Conservation (phyloP, 163 green algal genomes). For the Volvox carteri region DNA sequence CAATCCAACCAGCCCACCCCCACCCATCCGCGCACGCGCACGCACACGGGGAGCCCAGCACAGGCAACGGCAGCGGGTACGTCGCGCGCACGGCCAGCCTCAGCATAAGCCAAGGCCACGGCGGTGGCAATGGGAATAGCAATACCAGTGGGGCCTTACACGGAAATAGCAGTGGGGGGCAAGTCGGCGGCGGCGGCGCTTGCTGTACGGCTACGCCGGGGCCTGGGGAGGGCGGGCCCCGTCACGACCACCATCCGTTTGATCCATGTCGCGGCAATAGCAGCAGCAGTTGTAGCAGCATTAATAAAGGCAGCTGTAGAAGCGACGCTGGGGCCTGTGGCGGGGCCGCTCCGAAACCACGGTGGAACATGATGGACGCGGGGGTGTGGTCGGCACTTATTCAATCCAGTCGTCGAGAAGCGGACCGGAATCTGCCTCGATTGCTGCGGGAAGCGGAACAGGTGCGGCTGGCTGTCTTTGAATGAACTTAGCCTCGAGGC, state of each 20-base stretch:
- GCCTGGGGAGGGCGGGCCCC: neutral
- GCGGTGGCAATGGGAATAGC: neutral
- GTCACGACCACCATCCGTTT: too few species aligned
- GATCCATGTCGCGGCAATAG: too few species aligned
- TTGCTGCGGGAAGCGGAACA: constrained; percentile 29
- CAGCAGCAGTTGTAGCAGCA: neutral
- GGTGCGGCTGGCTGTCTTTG: constrained; percentile 5
- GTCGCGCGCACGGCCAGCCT: constrained; percentile 30
- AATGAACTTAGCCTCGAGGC: too few species aligned
- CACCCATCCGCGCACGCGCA: neutral
- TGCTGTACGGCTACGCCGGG: neutral
- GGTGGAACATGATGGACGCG: neutral
- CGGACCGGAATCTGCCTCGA: neutral
- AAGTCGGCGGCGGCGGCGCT: neutral
- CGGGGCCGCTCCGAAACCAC: neutral
- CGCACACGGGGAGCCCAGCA: neutral
- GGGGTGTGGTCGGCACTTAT: neutral
- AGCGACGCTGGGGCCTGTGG: neutral
- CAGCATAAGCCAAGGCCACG: constrained; percentile 12
- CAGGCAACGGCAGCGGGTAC: neutral
- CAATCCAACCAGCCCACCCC: too few species aligned
- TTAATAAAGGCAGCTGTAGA: neutral
- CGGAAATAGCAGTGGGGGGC: too few species aligned
- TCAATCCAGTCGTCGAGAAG: neutral
- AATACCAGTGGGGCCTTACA: too few species aligned